These are phyloP conservation scores for Aspergillus quadrilineatus DNA, from an alignment of 2,329 filamentous ascomycete species.

Conservation along the genomic window DNA sequence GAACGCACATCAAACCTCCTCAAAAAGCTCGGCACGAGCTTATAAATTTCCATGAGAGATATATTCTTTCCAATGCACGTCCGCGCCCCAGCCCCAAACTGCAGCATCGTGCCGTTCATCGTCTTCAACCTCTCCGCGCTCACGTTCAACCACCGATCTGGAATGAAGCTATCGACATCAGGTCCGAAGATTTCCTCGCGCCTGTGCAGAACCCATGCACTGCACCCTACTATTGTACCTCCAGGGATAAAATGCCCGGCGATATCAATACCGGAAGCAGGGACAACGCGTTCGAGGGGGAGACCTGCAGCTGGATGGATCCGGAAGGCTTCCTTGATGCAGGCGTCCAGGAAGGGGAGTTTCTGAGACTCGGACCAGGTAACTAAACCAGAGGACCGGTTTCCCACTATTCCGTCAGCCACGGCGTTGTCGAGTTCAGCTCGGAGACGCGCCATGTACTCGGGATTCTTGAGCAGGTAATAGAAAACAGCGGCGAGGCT, in stretches of 20 bases:
- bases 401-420: slow-evolving; percentile 4
- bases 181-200: slow-evolving; percentile 41
- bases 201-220: slow-evolving; percentile 46
- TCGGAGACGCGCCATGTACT: slow-evolving; percentile 33
- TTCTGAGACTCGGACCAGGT: slow-evolving; percentile 15
- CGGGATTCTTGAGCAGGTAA: slow-evolving; percentile 65
- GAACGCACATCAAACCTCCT: slow-evolving; percentile 14
- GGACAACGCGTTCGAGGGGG: slow-evolving; percentile 37
- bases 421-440: slow-evolving; percentile 61
- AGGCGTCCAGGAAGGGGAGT: slow-evolving; percentile 37
- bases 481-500: slow-evolving; percentile 71
- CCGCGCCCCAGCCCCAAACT: slow-evolving; percentile 32
- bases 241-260: slow-evolving; percentile 34
- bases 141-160: slow-evolving; percentile 48
- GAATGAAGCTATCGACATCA: slow-evolving; percentile 42
- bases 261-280: slow-evolving; percentile 28
- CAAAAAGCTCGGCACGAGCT: slow-evolving; percentile 28
- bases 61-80: slow-evolving; percentile 37
- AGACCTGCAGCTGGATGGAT: slow-evolving; percentile 38
- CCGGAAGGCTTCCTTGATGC: slow-evolving; percentile 40
- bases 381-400: slow-evolving; percentile 2
- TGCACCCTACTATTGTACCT: slow-evolving; percentile 46
- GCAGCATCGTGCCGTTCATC: slow-evolving; percentile 33
- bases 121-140: slow-evolving; percentile 23
- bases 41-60: slow-evolving; percentile 35